Evolutionary conservation across 129 eudicot genomes (phyloP), one percentile per base, ranked within the genome.

Genomic region (Tagetes erecta): DNA sequence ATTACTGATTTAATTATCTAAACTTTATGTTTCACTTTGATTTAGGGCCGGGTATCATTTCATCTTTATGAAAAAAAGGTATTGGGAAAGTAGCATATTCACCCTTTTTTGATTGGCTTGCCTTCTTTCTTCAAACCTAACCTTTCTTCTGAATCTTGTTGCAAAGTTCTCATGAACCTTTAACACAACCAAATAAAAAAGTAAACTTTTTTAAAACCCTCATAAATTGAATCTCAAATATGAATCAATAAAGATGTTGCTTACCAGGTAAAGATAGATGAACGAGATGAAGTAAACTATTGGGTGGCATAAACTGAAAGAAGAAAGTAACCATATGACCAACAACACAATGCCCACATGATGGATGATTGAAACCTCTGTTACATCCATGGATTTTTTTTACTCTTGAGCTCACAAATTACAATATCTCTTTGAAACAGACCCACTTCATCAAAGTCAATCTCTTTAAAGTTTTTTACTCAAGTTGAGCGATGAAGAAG

Each of bases 71-170:
- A 58, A 27, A 38, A 46, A 63, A 73, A 64, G 57, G 50, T 14
- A 20, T 38, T n/a, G 40, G 11, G 0, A 76, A 76, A 13, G 5
- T 27, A 64, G 8, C 64, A 73, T 47, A 72, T n/a, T 72, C 59
- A 94, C 98, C 96, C 89, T 80, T 84, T 87, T 88, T 63, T 86
- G 96, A 84, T 83, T 79, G 49, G 97, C 82, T 5, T 82, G 84
- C 70, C 86, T 84, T 73, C 80, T 82, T 71, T 94, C 98, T 74
- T 94, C 98, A 76, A 81, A 86, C 69, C 88, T 85, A 42, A 90
- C 78, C 44, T 85, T 88, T 74, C 85, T 88, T 51, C 84, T 79
- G 86, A 94, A 91, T 80, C 87, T 78, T 82, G 81, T 80, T 33
- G 80, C 70, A 74, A 83, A 94, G 46, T 84, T 76, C 59, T 88